phyloP scores from a whole-genome alignment of 2,329 filamentous ascomycete species.

The Ophioceras dolichostomum region DNA sequence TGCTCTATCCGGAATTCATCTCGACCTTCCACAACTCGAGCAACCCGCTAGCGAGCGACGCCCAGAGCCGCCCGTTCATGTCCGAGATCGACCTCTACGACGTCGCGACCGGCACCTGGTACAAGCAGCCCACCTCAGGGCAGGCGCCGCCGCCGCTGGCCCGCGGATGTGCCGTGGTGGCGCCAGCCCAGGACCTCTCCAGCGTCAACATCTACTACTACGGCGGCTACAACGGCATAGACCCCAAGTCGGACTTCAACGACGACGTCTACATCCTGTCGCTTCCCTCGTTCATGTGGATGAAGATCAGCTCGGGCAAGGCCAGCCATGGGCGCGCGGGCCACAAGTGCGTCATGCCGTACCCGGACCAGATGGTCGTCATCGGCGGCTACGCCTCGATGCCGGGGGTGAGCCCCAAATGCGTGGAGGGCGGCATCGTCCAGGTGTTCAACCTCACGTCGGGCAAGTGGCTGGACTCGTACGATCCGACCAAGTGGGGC shows the following conservation, averaged over 20 bases:
- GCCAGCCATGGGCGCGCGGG: conserved; percentile 49
- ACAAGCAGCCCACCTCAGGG: conserved; percentile 51
- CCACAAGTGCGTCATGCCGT: conserved; percentile 63
- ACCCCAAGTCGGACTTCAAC: conserved; percentile 23
- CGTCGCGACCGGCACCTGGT: conserved; percentile 56
- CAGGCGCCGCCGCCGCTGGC: conserved; percentile 43
- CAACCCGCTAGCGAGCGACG: conserved; percentile 27
- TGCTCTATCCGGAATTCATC: conserved; percentile 43
- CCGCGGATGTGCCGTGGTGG: conserved; percentile 63
- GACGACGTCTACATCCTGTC: conserved; percentile 75
- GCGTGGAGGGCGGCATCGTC: conserved; percentile 39
- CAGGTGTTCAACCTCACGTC: conserved; percentile 63
- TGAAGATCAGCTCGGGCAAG: conserved; percentile 34
- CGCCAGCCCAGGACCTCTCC: conserved; percentile 55
- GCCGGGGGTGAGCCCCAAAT: conserved; percentile 18
- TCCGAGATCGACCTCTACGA: conserved; percentile 58
- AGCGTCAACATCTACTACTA: conserved; percentile 81
- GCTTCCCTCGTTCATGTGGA: conserved; percentile 72
- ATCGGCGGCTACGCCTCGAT: conserved; percentile 51
- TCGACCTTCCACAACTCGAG: conserved; percentile 13
- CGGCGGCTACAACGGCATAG: conserved; percentile 54
- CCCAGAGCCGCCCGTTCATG: conserved; percentile 59
- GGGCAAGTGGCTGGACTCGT: conserved; percentile 56
- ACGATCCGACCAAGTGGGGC: conserved; percentile 49
- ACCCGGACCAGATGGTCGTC: conserved; percentile 70